Evolutionary conservation across 257 asterid species (phyloP).

Genomic region (Scutellaria baicalensis): DNA sequence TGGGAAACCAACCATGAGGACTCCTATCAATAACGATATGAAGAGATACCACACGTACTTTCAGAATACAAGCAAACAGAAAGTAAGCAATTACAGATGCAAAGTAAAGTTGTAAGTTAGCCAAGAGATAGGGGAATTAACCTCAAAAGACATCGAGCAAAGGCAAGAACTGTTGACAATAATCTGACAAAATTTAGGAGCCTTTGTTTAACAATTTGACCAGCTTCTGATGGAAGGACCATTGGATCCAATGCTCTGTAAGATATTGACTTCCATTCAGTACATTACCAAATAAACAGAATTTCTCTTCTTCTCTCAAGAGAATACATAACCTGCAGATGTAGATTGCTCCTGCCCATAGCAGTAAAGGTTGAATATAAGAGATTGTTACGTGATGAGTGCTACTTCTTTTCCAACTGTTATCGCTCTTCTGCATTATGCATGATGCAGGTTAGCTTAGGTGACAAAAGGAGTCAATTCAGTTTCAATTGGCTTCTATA

Average conservation of each 20-base stretch:
- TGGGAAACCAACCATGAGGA: not conserved
- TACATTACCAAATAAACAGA: not conserved
- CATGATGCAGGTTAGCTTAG: not conserved
- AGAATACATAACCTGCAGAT: constrained; percentile 69
- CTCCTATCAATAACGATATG: not conserved
- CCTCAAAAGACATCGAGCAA: constrained; percentile 87
- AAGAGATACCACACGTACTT: not conserved
- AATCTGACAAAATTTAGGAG: constrained; percentile 77
- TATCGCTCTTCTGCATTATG: constrained; percentile 53
- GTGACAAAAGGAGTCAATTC: not conserved
- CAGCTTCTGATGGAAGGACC: constrained; percentile 66
- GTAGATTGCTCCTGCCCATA: constrained; percentile 80
- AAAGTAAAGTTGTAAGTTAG: not conserved
- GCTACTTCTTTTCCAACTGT: constrained; percentile 63
- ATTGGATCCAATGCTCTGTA: constrained; percentile 81
- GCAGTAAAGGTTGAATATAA: constrained; percentile 71
- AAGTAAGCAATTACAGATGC: constrained; percentile 1
- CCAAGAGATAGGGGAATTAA: constrained; percentile 16
- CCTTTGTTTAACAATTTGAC: constrained; percentile 71
- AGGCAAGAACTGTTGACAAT: constrained; percentile 80
- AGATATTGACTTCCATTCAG: constrained; percentile 21
- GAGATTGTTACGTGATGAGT: constrained; percentile 55
- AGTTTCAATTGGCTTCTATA: not conserved
- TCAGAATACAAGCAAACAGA: constrained; percentile 5
- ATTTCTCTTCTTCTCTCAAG: not conserved